Base-by-base conservation (phyloP, 2,329 filamentous ascomycete genomes). In the Dactylella cylindrospora region DNA sequence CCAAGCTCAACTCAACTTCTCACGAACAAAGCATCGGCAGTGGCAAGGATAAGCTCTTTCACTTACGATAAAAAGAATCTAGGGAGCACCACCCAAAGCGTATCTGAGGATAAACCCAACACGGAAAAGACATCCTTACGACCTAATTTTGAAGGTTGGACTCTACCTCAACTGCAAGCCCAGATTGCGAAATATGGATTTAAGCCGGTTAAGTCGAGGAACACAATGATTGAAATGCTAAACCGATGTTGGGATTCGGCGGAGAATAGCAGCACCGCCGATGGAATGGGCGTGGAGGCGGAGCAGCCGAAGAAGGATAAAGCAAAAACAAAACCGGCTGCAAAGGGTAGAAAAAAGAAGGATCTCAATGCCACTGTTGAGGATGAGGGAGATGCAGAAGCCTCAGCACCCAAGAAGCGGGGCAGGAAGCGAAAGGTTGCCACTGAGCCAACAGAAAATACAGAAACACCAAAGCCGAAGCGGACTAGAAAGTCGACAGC, bases 111-210 rank as follows among this genome's bases (percentile, higher is more conserved):
- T n/a, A n/a, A n/a, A n/a, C 5, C 9, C 47, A 5, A 15, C 33
- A 12, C 25, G 17, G 9, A 33, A 10, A 5, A n/a, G n/a, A 19
- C 49, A 3, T 36, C 57, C 5, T 20, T 47, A 15, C 50, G 59
- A 1, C 59, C 59, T 3, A 64, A 55, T 28, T 64, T 64, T 36
- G 59, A 64, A 50, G 59, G 50, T 1, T 64, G 40, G 20, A 64
- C 59, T 2, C 39, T 54, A 23, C 13, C 53, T n/a, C 59, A 64
- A 25, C 22, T 64, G 15, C 50, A 54, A 22, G 47, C 38, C 1
- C 59, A 64, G 26, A 50, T 64, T 9, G 23, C 46, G 39, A 35
- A 64, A 22, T 64, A 64, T 32, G 59, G 59, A 3, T 64, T 39
- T 39, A 64, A 64, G 33, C 36, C 59, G 4, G 45, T 64, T 5